These are phyloP conservation scores for Vanrija sp. DNA, from an alignment of 1,284 basidiomycete genomes.

Conservation along the genomic window DNA sequence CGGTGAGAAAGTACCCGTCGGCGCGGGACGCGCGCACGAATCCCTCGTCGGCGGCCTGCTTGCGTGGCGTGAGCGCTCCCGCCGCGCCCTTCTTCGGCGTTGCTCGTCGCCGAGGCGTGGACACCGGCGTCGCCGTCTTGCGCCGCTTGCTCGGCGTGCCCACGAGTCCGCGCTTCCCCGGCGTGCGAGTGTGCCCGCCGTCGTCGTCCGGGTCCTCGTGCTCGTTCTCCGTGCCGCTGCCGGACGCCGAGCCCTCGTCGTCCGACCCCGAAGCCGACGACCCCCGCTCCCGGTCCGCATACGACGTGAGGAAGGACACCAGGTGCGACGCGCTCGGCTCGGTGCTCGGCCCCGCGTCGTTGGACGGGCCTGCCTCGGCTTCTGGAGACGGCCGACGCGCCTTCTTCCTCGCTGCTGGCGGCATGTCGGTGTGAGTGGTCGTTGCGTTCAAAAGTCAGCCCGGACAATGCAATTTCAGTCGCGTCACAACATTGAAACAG, in stretches of 20 bases:
- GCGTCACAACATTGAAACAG: background rate
- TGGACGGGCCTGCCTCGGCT: background rate
- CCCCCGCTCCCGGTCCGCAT: constrained; percentile 20
- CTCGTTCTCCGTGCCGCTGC: constrained; percentile 25
- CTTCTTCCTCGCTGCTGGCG: background rate
- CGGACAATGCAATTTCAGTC: background rate
- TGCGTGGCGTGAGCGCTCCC: constrained; percentile 7
- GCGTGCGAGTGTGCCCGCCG: constrained; percentile 10
- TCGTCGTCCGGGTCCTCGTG: constrained; percentile 25
- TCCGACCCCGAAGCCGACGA: constrained; percentile 19
- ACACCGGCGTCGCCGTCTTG: constrained; percentile 24
- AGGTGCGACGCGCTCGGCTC: constrained; percentile 27
- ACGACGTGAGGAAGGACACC: constrained; percentile 43
- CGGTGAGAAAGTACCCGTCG: constrained; percentile 71
- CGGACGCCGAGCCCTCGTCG: constrained; percentile 21
- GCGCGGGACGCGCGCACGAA: constrained; percentile 54
- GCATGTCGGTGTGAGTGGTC: background rate
- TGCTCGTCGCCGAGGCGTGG: constrained; percentile 14
- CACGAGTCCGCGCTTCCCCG: constrained; percentile 9
- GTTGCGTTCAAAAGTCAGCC: no score
- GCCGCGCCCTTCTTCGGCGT: constrained; percentile 10
- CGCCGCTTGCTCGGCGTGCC: constrained; percentile 25
- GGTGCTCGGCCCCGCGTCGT: background rate
- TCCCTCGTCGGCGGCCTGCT: constrained; percentile 26
- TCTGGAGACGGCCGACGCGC: constrained; percentile 6